Base-by-base conservation (phyloP, 768 basidiomycete genomes). In the Hericium rajendrae region DNA sequence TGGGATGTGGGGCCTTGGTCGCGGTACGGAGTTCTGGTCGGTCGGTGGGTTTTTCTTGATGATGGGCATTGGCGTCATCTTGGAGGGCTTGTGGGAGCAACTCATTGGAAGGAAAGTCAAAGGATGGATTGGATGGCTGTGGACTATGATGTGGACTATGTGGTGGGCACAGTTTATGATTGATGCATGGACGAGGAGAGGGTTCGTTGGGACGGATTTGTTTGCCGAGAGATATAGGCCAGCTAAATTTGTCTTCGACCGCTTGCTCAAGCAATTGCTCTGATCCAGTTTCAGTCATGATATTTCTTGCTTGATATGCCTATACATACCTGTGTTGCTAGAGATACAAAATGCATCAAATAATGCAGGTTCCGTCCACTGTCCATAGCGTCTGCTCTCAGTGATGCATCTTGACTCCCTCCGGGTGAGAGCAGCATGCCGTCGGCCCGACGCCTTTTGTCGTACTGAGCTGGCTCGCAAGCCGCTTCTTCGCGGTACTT, bases 1-100 rank as follows among this genome's bases (percentile, higher is more conserved):
- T 15, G 83, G 79, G 12, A 57, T 81, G 53, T 85, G 77, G 74
- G 81, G 80, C 5, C 77, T 85, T 78, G 78, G 76, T 1, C 71
- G 72, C 4, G 83, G 81, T 16, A 69, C 71, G 1, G 78, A 85
- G 41, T 74, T 78, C 0, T 12, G 57, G 6, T 54, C 56, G 8
- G 69, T 81, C 6, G 67, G 70, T 1, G 78, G 76, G 1, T 85
- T 80, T 65, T 88, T 86, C 65, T 41, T 85, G 49, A 66, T 81
- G 65, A 81, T 78, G 60, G 84, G 78, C 11, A 62, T 82, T 1
- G 82, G 82, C 1, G 61, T 81, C 8, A 52, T 78, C 1, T 48
- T 82, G 37, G 85, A 88, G 66, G 62, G 68, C 20, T 54, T 66
- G 9, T 86, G 75, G 76, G 75, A 70, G 60, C 61, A 57, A 1